These are phyloP conservation scores for Hypoxylon sp. DNA, from an alignment of 2,329 filamentous ascomycete species.

Conservation along the genomic window DNA sequence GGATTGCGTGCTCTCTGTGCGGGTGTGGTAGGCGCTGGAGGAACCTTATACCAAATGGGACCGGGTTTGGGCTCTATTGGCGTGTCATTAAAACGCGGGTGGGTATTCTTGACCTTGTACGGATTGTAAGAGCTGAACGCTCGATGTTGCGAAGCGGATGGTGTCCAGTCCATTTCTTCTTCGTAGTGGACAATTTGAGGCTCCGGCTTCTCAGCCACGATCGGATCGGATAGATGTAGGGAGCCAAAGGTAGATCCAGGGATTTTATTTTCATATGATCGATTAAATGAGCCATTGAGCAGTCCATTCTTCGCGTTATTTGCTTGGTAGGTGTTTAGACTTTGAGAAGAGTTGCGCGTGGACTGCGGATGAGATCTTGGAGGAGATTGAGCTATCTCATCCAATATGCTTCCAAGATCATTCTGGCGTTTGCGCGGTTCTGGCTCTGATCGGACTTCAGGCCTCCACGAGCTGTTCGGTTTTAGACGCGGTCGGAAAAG, in stretches of 20 bases:
- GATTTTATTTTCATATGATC: constrained; percentile 11
- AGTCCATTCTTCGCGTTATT: constrained; percentile 3
- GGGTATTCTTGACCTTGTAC: constrained; percentile 58
- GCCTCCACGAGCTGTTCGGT: constrained; percentile 45
- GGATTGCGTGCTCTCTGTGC: constrained; percentile 75
- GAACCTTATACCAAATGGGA: constrained; percentile 80
- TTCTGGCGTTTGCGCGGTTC: constrained; percentile 55
- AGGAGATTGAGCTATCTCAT: constrained; percentile 50
- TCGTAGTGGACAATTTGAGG: constrained; percentile 57
- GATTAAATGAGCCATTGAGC: constrained; percentile 5
- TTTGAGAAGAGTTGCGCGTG: constrained; percentile 10
- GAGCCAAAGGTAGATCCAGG: constrained; percentile 41
- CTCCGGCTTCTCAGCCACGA: constrained; percentile 29
- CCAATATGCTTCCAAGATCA: constrained; percentile 50
- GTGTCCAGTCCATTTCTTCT: constrained; percentile 83
- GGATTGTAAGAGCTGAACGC: constrained; percentile 66
- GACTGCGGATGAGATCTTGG: constrained; percentile 11
- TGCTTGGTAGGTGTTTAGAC: constrained; percentile 1
- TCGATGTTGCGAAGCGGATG: constrained; percentile 69
- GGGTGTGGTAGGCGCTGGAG: constrained; percentile 77
- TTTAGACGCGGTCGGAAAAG: constrained; percentile 61
- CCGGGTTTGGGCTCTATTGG: constrained; percentile 62
- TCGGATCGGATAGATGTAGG: constrained; percentile 44
- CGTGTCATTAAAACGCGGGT: constrained; percentile 63
- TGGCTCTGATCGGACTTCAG: constrained; percentile 52